These are phyloP conservation scores for Wickerhamomyces mucosus DNA, from an alignment of 805 yeast genomes.

Conservation along the genomic window DNA sequence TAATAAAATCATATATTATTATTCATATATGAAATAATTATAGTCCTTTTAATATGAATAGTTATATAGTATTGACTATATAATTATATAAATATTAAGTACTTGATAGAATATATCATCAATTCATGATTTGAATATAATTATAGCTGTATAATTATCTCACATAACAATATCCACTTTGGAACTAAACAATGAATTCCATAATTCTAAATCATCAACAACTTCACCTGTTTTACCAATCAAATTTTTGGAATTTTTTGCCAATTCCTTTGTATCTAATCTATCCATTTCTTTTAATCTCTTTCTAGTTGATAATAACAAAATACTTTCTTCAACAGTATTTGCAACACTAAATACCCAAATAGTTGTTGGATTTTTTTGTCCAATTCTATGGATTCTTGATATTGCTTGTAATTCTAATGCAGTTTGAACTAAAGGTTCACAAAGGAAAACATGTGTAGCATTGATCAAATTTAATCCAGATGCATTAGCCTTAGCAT, in stretches of 20 bases:
- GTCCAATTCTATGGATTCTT: slow-evolving; percentile 90
- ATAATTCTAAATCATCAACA: slow-evolving; percentile 47
- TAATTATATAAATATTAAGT: too few species aligned
- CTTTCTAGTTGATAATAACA: slow-evolving; percentile 54
- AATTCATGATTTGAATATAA: too few species aligned
- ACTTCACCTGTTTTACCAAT: slow-evolving; percentile 47
- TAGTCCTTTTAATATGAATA: too few species aligned
- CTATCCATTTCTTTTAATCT: slow-evolving; percentile 30
- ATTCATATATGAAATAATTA: too few species aligned
- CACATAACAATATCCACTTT: too few species aligned
- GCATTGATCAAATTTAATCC: slow-evolving; percentile 91
- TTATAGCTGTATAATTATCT: too few species aligned
- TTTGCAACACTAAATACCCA: slow-evolving; percentile 85
- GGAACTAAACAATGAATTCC: slow-evolving; percentile 47
- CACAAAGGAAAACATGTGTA: slow-evolving; percentile 83
- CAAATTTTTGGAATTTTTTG: slow-evolving; percentile 40
- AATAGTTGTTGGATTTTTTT: slow-evolving; percentile 66
- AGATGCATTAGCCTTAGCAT: slow-evolving; percentile 81
- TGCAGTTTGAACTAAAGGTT: slow-evolving; percentile 83
- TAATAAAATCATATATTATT: too few species aligned
- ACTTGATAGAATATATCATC: too few species aligned
- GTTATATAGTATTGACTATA: too few species aligned
- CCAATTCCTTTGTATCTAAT: slow-evolving; percentile 47
- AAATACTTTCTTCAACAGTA: slow-evolving; percentile 84
- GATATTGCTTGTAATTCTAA: slow-evolving; percentile 88